phyloP scores from a whole-genome alignment of 495 filamentous ascomycete genomes.

The Glonium stellatum region DNA sequence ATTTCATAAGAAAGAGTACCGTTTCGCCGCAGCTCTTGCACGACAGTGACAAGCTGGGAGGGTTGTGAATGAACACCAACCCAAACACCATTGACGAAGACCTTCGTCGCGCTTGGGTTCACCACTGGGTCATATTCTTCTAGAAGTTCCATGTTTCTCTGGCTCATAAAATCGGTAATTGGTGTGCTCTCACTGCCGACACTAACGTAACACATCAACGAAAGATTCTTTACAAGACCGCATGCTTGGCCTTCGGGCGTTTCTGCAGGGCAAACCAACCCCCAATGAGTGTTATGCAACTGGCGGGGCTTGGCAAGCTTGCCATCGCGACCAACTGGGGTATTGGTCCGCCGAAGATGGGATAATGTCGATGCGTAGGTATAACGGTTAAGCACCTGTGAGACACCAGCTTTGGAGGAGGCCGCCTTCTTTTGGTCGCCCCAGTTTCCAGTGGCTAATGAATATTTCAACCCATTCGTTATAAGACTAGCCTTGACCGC shows the following conservation, averaged over 20 bases:
- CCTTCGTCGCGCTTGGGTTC: slow-evolving; percentile 89
- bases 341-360: slow-evolving; percentile 94
- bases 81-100: slow-evolving; percentile 98
- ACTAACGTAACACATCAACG: slow-evolving; percentile 96
- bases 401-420: slow-evolving; percentile 89
- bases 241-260: slow-evolving; percentile 98
- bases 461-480: slow-evolving; percentile 91
- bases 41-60: slow-evolving; percentile 65
- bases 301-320: slow-evolving; percentile 98
- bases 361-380: slow-evolving; percentile 95
- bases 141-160: slow-evolving; percentile 87
- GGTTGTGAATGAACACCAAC: slow-evolving; percentile 85
- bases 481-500: slow-evolving; percentile 87
- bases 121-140: slow-evolving; percentile 90
- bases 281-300: slow-evolving; percentile 98
- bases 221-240: slow-evolving; percentile 95
- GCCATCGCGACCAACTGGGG: slow-evolving; percentile 92
- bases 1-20: slow-evolving; percentile 80
- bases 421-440: slow-evolving; percentile 98
- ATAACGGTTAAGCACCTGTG: slow-evolving; percentile 95
- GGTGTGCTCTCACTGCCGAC: slow-evolving; percentile 85
- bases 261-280: slow-evolving; percentile 92
- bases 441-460: slow-evolving; percentile 98
- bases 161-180: slow-evolving; percentile 89
- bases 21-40: slow-evolving; percentile 68